Conservation (phyloP, 768 basidiomycete species). For the Gloeopeniophorella convolvens region DNA sequence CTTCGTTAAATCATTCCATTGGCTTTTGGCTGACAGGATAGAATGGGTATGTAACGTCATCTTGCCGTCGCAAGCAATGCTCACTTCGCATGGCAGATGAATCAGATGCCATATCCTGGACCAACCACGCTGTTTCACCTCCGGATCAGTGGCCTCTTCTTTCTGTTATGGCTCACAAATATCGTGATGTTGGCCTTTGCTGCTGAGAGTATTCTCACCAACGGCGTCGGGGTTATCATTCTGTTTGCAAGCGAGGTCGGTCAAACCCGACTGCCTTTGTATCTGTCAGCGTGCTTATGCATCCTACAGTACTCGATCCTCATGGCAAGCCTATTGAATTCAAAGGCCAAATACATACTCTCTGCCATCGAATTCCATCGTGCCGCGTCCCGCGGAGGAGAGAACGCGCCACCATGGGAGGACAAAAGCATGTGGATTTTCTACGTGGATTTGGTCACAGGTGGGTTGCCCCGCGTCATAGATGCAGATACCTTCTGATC, state of each 20-base stretch:
- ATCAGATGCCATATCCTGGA: constrained; percentile 86
- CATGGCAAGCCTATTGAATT: constrained; percentile 71
- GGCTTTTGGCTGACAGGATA: constrained; percentile 91
- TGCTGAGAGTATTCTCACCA: constrained; percentile 68
- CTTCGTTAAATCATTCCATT: constrained; percentile 96
- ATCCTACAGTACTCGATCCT: constrained; percentile 74
- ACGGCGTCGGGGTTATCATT: constrained; percentile 86
- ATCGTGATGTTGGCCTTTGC: constrained; percentile 72
- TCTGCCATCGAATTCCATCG: constrained; percentile 77
- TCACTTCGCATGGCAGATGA: constrained; percentile 69
- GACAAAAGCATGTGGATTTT: constrained; percentile 97
- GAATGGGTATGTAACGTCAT: constrained; percentile 70
- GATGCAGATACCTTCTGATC: constrained; percentile 9
- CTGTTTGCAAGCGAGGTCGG: constrained; percentile 91
- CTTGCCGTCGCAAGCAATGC: not conserved
- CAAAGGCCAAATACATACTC: constrained; percentile 75
- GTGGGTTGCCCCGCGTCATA: constrained; percentile 37
- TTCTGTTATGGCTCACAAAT: constrained; percentile 70
- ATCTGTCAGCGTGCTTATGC: constrained; percentile 13
- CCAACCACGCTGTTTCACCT: constrained; percentile 80
- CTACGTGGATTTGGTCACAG: constrained; percentile 88
- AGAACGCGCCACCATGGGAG: constrained; percentile 90
- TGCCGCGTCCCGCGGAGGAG: constrained; percentile 70
- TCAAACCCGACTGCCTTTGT: constrained; percentile 8
- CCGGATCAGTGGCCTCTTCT: constrained; percentile 69